Base-by-base conservation (phyloP, 1,284 basidiomycete genomes). In the Ustilago vetiveriae region DNA sequence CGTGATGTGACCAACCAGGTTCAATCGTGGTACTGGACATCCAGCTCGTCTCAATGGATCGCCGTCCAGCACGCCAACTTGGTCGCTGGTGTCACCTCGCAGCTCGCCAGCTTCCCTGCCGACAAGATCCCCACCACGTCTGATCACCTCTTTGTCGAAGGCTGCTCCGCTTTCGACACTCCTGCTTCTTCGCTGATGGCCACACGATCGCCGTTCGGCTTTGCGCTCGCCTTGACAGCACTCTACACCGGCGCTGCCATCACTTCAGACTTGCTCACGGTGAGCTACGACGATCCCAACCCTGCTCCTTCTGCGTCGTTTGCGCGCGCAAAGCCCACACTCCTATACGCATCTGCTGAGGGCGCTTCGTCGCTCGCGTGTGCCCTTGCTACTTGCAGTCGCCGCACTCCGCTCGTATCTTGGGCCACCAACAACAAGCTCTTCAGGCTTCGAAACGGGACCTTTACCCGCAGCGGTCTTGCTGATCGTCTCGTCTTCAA, bases 241-340 rank as follows among this genome's bases (percentile, higher is more conserved):
- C 68, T 81, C 26, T 80, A 77, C 58, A 78, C 79, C 1, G 78
- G 78, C 14, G 60, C 80, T 6, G 51, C 65, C n/a, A 51, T 81
- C 46, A 55, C 72, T 16, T 56, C 63, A 22, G 67, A 51, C 22
- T 47, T 57, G 3, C 11, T 73, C 19, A 59, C 71, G 2, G 44
- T 63, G 17, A 66, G 57, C 50, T 59, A 60, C 36, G 55, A 66
- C 27, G 73, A 75, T 36, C 49, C 65, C 32, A 69, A 53, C 38
- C 59, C 65, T 3, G 24, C 69, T 24, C 35, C 46, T 8, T 54
- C 63, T 8, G 27, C 36, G 6, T 43, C 51, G 0, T 54, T 75
- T 7, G 46, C 41, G 6, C 26, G 53, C 6, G 42, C 48, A 6
- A 47, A 52, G 44, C 51, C 76, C 48, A 74, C 77, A 10, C 59